Base-by-base conservation (phyloP, 2,329 filamentous ascomycete genomes). In the Phaeosphaeriaceae sp. region DNA sequence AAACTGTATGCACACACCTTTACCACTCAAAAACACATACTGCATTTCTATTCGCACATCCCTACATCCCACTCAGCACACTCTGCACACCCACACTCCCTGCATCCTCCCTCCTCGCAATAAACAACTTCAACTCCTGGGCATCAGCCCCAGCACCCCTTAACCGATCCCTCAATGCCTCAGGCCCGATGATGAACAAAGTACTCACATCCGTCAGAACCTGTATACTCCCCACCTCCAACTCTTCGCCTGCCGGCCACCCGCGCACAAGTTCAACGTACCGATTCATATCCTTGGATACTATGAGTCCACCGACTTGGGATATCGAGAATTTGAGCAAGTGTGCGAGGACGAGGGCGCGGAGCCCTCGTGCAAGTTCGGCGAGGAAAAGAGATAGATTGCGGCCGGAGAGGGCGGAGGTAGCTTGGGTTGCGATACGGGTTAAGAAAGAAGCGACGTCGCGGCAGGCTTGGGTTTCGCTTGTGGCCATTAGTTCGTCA, bases 241-340 rank as follows among this genome's bases (percentile, higher is more conserved):
- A 83, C 18, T 81, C 81, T 60, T 84, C 82, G 40, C 86, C 84
- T 33, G 79, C 64, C 1, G 88, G 84, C 91, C 92, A 97, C 28
- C 86, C 86, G 54, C 90, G 86, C 58, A 99, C 81, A 9, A 96
- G 85, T 52, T 92, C 88, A 7, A 90, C 89, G 73, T 99, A 99
- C 69, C 91, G 92, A 29, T 91, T 90, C 72, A 97, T 92, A 70
- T 99, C 94, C 76, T 97, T 96, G 29, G 89, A 93, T 20, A 97
- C 90, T 84, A 97, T 94, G 38, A 99, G 83, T 2, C 92, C 94
- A 53, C 94, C 94, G 0, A 93, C 92, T 33, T 92, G 90, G 61
- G 92, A 96, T 59, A 99, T 91, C 52, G 88, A 86, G 77, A 96
- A 99, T 66, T 90, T 92, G 67, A 96, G 94, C 76, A 97, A 90